Evolutionary conservation across 495 filamentous ascomycete genomes (phyloP).

Genomic region (Neurospora africana): DNA sequence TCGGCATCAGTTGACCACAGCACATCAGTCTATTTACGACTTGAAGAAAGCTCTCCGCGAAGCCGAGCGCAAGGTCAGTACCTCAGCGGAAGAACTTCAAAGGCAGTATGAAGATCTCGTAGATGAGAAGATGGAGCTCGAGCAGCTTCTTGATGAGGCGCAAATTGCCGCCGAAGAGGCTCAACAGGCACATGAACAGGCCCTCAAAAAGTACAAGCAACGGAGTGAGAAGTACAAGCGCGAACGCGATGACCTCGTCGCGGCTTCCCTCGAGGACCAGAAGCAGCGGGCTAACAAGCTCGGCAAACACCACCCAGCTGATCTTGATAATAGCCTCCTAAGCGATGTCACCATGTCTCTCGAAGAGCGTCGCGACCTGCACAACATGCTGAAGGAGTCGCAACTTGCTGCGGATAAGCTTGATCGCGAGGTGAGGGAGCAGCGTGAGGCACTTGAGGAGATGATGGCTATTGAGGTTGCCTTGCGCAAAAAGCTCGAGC

Average conservation of each 20-base stretch:
- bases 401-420: conserved; percentile 44
- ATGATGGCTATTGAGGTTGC: conserved; percentile 20
- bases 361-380: conserved; percentile 50
- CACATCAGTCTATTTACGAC: conserved; percentile 50
- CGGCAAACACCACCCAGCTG: not conserved
- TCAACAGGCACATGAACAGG: conserved; percentile 69
- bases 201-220: conserved; percentile 44
- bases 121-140: conserved; percentile 79
- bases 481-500: conserved; percentile 36
- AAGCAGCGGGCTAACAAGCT: not conserved
- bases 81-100: conserved; percentile 70
- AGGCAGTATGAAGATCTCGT: conserved; percentile 79
- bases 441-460: conserved; percentile 26
- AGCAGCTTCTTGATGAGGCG: conserved; percentile 64
- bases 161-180: conserved; percentile 69
- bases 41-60: conserved; percentile 35
- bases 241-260: conserved; percentile 23
- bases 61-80: conserved; percentile 66
- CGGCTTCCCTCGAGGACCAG: conserved; percentile 20
- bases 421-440: conserved; percentile 31
- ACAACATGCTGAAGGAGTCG: conserved; percentile 56
- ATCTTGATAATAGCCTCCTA: conserved; percentile 15
- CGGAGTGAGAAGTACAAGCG: conserved; percentile 39
- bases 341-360: conserved; percentile 21
- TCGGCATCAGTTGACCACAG: conserved; percentile 51